phyloP scores from a whole-genome alignment of 2,329 filamentous ascomycete species.

The Beauveria scarabaeidicola region DNA sequence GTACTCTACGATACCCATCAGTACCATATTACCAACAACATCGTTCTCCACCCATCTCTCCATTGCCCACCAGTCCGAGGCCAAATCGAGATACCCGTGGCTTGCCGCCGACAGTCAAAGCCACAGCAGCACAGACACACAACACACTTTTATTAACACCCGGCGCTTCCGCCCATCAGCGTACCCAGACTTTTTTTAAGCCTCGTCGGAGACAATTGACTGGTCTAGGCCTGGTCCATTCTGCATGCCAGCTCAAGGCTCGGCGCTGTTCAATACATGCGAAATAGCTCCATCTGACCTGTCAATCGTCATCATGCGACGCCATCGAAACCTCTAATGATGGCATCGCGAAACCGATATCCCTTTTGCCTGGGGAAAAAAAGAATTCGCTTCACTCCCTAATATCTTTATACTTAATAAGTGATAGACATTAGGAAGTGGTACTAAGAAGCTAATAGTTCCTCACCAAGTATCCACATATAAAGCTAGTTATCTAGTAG shows the following conservation, averaged over 20 bases:
- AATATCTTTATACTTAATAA: too few species aligned
- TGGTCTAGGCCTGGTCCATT: constrained; percentile 6
- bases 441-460: too few species aligned
- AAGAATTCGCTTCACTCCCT: neutral
- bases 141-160: neutral
- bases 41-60: neutral
- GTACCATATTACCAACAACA: neutral
- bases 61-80: neutral
- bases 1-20: neutral
- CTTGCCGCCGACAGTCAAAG: neutral
- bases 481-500: neutral
- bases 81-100: neutral
- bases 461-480: too few species aligned
- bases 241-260: neutral
- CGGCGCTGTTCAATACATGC: neutral
- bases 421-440: too few species aligned
- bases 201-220: neutral
- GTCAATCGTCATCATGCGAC: neutral
- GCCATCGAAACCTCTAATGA: neutral
- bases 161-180: neutral
- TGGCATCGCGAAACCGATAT: neutral
- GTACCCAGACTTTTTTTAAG: neutral
- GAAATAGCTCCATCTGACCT: neutral
- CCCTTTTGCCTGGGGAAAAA: too few species aligned
- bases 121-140: neutral